Percentiles rank a stretch among this genome's conserved stretches.
Conservation (phyloP, 2,329 filamentous ascomycete genomes). For the Stromatinia cepivora region DNA sequence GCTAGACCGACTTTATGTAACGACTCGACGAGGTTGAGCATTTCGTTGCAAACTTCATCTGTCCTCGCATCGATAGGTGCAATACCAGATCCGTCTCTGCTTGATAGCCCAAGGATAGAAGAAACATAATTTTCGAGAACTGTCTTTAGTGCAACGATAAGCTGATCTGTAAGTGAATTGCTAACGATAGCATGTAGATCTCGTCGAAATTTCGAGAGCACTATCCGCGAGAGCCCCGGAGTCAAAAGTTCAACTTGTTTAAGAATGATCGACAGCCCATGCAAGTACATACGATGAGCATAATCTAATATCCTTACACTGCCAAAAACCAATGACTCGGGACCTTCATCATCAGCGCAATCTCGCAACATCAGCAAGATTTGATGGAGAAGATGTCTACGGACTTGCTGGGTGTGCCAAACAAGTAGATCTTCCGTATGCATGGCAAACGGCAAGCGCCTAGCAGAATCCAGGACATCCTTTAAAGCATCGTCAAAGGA, state of each 20-base stretch:
- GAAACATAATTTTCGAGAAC: conserved; percentile 56
- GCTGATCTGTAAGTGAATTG: conserved; percentile 57
- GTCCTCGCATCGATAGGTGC: conserved; percentile 26
- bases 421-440: conserved; percentile 57
- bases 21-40: conserved; percentile 58
- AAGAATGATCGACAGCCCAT: conserved; percentile 53
- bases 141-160: conserved; percentile 55
- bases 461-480: conserved; percentile 53
- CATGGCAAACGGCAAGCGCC: conserved; percentile 50
- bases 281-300: conserved; percentile 58
- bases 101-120: conserved; percentile 46
- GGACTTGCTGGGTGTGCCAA: conserved; percentile 63
- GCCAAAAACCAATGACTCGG: conserved; percentile 50
- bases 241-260: conserved; percentile 46
- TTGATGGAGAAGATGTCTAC: conserved; percentile 60
- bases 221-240: conserved; percentile 42
- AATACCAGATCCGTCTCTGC: background rate
- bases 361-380: conserved; percentile 57
- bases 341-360: conserved; percentile 41
- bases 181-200: conserved; percentile 66
- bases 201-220: conserved; percentile 54
- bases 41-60: conserved; percentile 49
- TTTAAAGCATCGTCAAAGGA: conserved; percentile 53
- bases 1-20: conserved; percentile 66
- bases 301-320: conserved; percentile 60